These are phyloP conservation scores for Endocarpon pusillum DNA, from an alignment of 495 filamentous ascomycete species.

Conservation along the genomic window DNA sequence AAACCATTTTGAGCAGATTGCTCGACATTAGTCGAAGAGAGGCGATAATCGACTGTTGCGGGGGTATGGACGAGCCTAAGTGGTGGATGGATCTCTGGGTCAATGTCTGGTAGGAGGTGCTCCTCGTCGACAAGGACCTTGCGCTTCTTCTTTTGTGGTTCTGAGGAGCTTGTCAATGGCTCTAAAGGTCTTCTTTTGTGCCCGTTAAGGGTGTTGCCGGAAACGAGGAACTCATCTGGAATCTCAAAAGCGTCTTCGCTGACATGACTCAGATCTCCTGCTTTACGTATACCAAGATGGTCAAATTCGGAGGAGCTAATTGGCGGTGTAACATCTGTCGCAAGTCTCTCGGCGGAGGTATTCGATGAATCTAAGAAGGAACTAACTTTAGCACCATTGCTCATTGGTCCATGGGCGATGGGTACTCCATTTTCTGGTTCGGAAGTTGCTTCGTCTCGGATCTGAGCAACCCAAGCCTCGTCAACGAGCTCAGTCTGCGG, in stretches of 20 bases:
- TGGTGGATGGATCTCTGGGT: no score
- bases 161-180: no score
- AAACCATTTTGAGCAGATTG: no score
- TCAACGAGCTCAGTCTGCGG: conserved; percentile 9
- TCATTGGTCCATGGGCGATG: background rate
- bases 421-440: conserved; percentile 8
- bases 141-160: conserved; percentile 13
- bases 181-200: no score
- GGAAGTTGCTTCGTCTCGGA: conserved; percentile 5
- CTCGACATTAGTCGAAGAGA: no score
- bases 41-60: no score
- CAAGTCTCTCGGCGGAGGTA: background rate
- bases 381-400: background rate
- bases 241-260: conserved; percentile 16
- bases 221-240: conserved; percentile 3
- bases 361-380: background rate
- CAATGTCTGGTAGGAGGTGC: background rate
- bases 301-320: conserved; percentile 8
- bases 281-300: conserved; percentile 11
- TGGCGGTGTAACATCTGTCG: conserved; percentile 2
- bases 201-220: no score
- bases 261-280: conserved; percentile 4
- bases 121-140: conserved; percentile 11
- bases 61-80: no score
- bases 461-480: conserved; percentile 9